These are phyloP conservation scores for Gnomoniopsis smithogilvyi DNA, from an alignment of 2,329 filamentous ascomycete genomes.

Conservation along the genomic window DNA sequence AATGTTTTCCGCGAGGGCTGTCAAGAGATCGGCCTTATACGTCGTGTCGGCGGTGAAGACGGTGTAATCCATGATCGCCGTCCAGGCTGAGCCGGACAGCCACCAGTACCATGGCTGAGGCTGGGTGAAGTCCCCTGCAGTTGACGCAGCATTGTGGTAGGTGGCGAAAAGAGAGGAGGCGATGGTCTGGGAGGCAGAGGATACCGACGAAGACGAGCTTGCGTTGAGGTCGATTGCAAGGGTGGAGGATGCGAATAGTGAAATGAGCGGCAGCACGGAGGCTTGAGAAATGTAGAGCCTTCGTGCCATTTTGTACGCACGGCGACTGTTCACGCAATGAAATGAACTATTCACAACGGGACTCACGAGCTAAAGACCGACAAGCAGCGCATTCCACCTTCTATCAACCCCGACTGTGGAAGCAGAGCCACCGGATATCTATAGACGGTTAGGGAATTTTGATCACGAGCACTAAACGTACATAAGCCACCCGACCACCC, in stretches of 20 bases:
- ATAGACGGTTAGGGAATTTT: neutral
- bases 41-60: conserved; percentile 71
- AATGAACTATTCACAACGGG: neutral
- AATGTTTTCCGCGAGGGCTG: conserved; percentile 70
- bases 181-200: conserved; percentile 23
- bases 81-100: conserved; percentile 31
- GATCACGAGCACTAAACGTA: too few relatives aligned
- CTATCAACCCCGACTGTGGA: neutral
- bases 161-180: conserved; percentile 26
- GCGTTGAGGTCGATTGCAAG: conserved; percentile 24
- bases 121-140: conserved; percentile 30
- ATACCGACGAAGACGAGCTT: conserved; percentile 23
- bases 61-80: conserved; percentile 76
- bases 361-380: neutral
- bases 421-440: neutral
- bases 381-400: neutral
- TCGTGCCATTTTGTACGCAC: neutral
- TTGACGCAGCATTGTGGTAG: conserved; percentile 28
- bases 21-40: conserved; percentile 65
- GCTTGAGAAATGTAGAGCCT: neutral
- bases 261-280: neutral
- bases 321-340: neutral
- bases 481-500: too few relatives aligned
- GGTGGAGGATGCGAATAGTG: conserved; percentile 17
- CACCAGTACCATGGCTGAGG: conserved; percentile 32